phyloP scores from a whole-genome alignment of 768 basidiomycete genomes.

The Suillus subluteus region DNA sequence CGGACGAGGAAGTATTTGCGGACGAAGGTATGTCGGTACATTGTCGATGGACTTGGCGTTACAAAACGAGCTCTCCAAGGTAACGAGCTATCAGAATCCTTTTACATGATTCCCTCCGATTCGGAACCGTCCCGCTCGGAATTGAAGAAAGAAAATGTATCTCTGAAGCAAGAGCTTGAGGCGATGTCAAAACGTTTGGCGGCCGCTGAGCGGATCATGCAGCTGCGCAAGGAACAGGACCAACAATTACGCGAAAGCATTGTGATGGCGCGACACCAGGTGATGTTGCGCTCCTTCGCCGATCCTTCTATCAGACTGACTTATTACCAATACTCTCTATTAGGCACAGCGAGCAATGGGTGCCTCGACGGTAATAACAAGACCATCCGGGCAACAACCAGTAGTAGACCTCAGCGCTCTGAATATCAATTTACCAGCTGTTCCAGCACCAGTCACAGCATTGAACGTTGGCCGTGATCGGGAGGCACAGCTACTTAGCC shows the following conservation, averaged over 20 bases:
- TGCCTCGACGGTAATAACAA: slow-evolving; percentile 61
- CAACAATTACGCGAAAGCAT: slow-evolving; percentile 81
- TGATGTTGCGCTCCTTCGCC: slow-evolving; percentile 25
- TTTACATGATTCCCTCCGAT: slow-evolving; percentile 71
- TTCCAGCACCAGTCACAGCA: slow-evolving; percentile 50
- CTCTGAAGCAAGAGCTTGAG: slow-evolving; percentile 64
- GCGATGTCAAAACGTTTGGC: slow-evolving; percentile 60
- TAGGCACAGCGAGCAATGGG: slow-evolving; percentile 85
- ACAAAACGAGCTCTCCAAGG: slow-evolving; percentile 37
- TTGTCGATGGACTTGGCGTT: not conserved
- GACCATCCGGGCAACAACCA: slow-evolving; percentile 38
- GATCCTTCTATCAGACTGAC: slow-evolving; percentile 6
- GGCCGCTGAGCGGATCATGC: slow-evolving; percentile 63
- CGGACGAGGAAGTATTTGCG: slow-evolving; percentile 63
- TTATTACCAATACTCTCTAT: slow-evolving; percentile 9
- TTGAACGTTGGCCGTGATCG: slow-evolving; percentile 59
- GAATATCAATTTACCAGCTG: slow-evolving; percentile 58
- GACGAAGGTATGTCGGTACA: slow-evolving; percentile 56
- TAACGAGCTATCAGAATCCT: slow-evolving; percentile 79
- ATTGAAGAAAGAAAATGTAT: slow-evolving; percentile 68
- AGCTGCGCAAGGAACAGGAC: slow-evolving; percentile 78
- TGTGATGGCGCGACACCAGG: slow-evolving; percentile 70
- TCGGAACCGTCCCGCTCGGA: slow-evolving; percentile 50
- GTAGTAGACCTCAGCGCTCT: slow-evolving; percentile 57
- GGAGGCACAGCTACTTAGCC: slow-evolving; percentile 51